These are phyloP conservation scores for Coemansia sp. DNA, from an alignment of 192 early-diverging fungal genomes.

Conservation along the genomic window DNA sequence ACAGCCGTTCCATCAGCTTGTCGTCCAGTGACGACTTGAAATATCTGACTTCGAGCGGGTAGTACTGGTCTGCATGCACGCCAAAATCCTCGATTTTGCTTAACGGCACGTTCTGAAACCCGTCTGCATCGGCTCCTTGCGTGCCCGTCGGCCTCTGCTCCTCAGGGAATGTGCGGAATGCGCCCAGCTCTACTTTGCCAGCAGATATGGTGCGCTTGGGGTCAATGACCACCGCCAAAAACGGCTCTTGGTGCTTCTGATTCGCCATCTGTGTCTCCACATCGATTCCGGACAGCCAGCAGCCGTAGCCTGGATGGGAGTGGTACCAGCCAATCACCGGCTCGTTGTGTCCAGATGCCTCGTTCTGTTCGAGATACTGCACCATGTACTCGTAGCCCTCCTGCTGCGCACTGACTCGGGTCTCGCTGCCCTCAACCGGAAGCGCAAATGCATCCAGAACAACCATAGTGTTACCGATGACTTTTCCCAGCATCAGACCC, in stretches of 20 bases:
- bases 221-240: slow-evolving; percentile 94
- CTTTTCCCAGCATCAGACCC: slow-evolving; percentile 97
- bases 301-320: slow-evolving; percentile 98
- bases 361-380: slow-evolving; percentile 78
- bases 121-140: slow-evolving; percentile 13
- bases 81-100: slow-evolving; percentile 99
- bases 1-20: slow-evolving; percentile 84
- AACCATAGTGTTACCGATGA: slow-evolving; percentile 82
- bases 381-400: slow-evolving; percentile 99
- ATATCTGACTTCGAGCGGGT: slow-evolving; percentile 84
- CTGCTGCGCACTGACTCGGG: slow-evolving; percentile 87
- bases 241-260: slow-evolving; percentile 94
- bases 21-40: slow-evolving; percentile 92
- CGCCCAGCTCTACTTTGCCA: slow-evolving; percentile 96
- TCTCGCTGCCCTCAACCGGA: slow-evolving; percentile 98
- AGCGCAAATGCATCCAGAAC: slow-evolving; percentile 97
- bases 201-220: slow-evolving; percentile 96
- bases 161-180: slow-evolving; percentile 97
- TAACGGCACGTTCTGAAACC: slow-evolving; percentile 65
- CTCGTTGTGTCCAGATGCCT: slow-evolving; percentile 86
- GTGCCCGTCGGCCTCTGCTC: slow-evolving; percentile 25
- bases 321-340: slow-evolving; percentile 99
- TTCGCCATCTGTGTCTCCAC: slow-evolving; percentile 94
- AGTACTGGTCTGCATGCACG: slow-evolving; percentile 85
- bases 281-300: slow-evolving; percentile 99